These are phyloP conservation scores for Pterulicium gracile DNA, from an alignment of 1,284 basidiomycete genomes.

Conservation along the genomic window DNA sequence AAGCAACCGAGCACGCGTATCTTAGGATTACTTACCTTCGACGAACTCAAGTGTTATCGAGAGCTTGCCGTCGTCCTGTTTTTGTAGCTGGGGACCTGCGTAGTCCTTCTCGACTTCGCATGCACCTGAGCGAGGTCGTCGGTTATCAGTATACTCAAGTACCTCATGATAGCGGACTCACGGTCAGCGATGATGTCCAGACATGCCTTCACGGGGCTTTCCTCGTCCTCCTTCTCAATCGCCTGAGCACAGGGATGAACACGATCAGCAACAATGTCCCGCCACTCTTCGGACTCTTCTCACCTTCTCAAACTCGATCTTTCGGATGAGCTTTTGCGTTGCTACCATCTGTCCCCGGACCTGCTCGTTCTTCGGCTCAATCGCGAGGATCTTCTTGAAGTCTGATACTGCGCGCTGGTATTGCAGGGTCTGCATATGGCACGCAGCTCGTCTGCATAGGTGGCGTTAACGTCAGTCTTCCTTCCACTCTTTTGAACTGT, in stretches of 20 bases:
- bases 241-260: slow-evolving; percentile 36
- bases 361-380: slow-evolving; percentile 83
- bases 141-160: slow-evolving; percentile 2
- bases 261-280: slow-evolving; percentile 1
- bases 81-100: slow-evolving; percentile 51
- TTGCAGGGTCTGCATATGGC: slow-evolving; percentile 83
- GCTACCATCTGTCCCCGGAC: slow-evolving; percentile 77
- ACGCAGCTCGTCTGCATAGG: slow-evolving; percentile 71
- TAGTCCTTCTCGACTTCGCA: slow-evolving; percentile 67
- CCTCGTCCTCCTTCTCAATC: slow-evolving; percentile 83
- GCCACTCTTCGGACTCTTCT: slow-evolving; percentile 11
- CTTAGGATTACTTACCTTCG: slow-evolving; percentile 22
- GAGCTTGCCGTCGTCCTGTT: slow-evolving; percentile 51
- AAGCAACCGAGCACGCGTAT: neutral
- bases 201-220: slow-evolving; percentile 64
- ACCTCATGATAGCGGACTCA: slow-evolving; percentile 16
- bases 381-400: slow-evolving; percentile 76
- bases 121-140: slow-evolving; percentile 34
- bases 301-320: slow-evolving; percentile 85
- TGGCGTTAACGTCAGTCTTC: too few relatives aligned
- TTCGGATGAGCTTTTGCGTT: slow-evolving; percentile 84
- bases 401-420: slow-evolving; percentile 78
- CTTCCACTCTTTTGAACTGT: too few relatives aligned
- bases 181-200: slow-evolving; percentile 74
- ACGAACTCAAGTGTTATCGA: slow-evolving; percentile 73